Evolutionary conservation across 805 yeast genomes (phyloP), one percentile per base, ranked within the genome.

Genomic region (Suhomyces canberraensis): DNA sequence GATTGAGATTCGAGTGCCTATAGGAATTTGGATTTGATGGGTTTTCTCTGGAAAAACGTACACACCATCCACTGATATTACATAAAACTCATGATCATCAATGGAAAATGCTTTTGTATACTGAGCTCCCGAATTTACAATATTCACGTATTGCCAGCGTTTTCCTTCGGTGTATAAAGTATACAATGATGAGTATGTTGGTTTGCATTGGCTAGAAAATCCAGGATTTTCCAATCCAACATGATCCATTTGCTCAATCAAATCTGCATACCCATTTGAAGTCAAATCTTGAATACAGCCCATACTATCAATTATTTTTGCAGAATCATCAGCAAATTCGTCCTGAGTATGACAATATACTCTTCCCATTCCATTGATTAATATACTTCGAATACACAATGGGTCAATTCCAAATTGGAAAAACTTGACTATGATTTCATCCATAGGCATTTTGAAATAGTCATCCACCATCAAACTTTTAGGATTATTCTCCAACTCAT

Each of bases 401-500:
- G 68, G 66, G 33, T 61, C 67, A 31, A 60, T 47, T 4, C 64
- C 64, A 35, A 44, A 56, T 17, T 48, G 47, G 28, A 45, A 46
- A 64, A 61, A 58, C 20, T 58, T 59, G 2, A 66, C 58, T 21
- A 61, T 60, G 16, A 69, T 50, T 9, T 49, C 60, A 14, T 56
- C 63, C 31, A 64, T 54, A 24, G 59, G 38, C 3, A 54, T 54
- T 34, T 63, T 65, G 47, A 71, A 73, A 35, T 56, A 47, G 41
- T 74, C 79, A 15, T 59, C 60, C 3, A 71, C 56, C 15, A 70
- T 48, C 13, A 73, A 20, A 5, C 28, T 30, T 8, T 44, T 29
- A 4, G 66, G 66, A 4, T 20, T 14, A 16, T 40, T 41, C 26
- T 62, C 68, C n/a, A 58, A 44, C 22, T 43, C 36, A 4, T 6